Conservation (phyloP, 2,329 filamentous ascomycete species). For the Beauveria bassiana region DNA sequence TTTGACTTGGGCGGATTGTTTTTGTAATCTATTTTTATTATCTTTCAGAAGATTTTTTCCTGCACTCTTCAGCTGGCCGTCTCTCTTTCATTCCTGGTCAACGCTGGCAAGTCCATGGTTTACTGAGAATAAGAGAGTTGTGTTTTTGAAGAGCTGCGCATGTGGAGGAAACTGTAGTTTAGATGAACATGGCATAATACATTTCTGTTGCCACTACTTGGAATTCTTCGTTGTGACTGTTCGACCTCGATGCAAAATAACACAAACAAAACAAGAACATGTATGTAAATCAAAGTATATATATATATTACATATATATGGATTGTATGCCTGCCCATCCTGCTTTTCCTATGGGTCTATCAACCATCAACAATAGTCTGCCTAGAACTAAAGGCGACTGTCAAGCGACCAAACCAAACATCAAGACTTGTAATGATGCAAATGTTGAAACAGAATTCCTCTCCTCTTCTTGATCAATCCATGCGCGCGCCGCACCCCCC, state of each 20-base stretch:
- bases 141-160: not conserved
- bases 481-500: too few species aligned
- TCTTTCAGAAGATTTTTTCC: not conserved
- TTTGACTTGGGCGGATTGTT: not conserved
- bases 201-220: not conserved
- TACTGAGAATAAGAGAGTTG: not conserved
- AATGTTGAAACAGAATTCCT: too few species aligned
- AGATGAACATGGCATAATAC: slow-evolving; percentile 2
- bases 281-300: not conserved
- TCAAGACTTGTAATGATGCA: too few species aligned
- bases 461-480: too few species aligned
- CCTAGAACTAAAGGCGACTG: too few species aligned
- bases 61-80: not conserved
- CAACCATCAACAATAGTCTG: too few species aligned
- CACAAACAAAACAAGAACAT: not conserved
- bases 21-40: not conserved
- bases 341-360: too few species aligned
- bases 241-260: not conserved
- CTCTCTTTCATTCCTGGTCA: not conserved
- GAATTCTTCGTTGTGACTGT: not conserved
- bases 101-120: not conserved
- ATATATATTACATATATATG: too few species aligned
- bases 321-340: too few species aligned
- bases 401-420: too few species aligned
- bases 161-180: slow-evolving; percentile 7